Evolutionary conservation across 139 green algal species (phyloP).

Genomic region (Cymbomonas tetramitiformis): DNA sequence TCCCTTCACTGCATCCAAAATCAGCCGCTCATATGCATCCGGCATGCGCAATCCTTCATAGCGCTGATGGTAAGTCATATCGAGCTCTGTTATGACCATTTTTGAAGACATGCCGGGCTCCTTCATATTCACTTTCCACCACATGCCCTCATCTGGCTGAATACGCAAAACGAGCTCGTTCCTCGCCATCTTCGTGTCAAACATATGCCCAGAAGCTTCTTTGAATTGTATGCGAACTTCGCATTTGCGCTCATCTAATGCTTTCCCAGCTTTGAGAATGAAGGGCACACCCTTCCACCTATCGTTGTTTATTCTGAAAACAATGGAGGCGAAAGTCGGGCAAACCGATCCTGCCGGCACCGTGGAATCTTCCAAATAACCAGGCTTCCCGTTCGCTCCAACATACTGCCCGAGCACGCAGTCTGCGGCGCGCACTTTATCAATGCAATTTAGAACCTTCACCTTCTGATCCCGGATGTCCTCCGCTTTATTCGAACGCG

Average conservation of each 20-base stretch:
- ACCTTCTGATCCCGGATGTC: conserved; percentile 98
- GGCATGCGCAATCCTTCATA: conserved; percentile 37
- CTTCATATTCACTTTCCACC: conserved; percentile 99
- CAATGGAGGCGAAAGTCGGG: conserved; percentile 81
- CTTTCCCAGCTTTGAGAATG: conserved; percentile 94
- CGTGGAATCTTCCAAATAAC: conserved; percentile 87
- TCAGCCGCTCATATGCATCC: conserved; percentile 91
- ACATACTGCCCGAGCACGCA: conserved; percentile 87
- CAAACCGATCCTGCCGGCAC: conserved; percentile 60
- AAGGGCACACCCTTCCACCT: conserved; percentile 96
- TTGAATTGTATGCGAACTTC: conserved; percentile 95
- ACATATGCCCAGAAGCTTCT: conserved; percentile 73
- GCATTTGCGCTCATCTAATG: conserved; percentile 57
- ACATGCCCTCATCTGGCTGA: conserved; percentile 92
- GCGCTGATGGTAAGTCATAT: conserved; percentile 68
- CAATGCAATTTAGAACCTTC: conserved; percentile 83
- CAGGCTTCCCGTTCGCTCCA: conserved; percentile 30
- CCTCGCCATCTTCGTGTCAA: conserved; percentile 49
- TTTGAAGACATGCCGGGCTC: conserved; percentile 78
- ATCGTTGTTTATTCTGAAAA: conserved; percentile 84
- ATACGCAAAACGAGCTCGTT: conserved; percentile 98
- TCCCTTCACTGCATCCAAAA: conserved; percentile 91
- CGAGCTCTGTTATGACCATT: conserved; percentile 76
- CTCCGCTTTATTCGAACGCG: conserved; percentile 61
- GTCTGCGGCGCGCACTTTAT: conserved; percentile 60